Evolutionary conservation across 2,329 filamentous ascomycete genomes (phyloP).

Genomic region (Elsinoe perseae): DNA sequence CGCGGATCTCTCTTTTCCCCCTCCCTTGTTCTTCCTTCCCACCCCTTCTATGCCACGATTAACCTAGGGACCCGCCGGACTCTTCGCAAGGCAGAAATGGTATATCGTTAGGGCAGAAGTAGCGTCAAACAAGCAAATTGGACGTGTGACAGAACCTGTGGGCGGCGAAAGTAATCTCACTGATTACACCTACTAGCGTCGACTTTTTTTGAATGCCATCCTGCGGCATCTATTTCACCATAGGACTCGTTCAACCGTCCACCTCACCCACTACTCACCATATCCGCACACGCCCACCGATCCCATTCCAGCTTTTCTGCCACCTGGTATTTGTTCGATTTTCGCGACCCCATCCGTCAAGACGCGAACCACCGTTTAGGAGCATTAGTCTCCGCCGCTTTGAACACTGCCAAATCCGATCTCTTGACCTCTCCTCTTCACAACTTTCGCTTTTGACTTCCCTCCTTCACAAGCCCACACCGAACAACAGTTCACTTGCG

Average conservation of each 20-base stretch:
- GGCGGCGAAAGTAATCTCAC: background rate
- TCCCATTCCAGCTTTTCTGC: constrained; percentile 6
- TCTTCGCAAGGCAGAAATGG: constrained; percentile 1
- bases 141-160: constrained; percentile 11
- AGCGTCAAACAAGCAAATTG: constrained; percentile 15
- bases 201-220: background rate
- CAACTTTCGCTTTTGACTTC: background rate
- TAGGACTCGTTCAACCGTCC: constrained; percentile 7
- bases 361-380: constrained; percentile 8
- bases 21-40: background rate
- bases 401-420: constrained; percentile 1
- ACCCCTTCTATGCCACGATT: background rate
- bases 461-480: constrained; percentile 8
- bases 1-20: background rate
- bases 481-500: background rate
- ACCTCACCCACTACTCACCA: background rate
- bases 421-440: background rate
- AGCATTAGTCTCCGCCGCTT: constrained; percentile 9
- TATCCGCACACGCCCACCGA: background rate
- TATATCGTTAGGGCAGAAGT: constrained; percentile 9
- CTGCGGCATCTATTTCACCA: constrained; percentile 7
- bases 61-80: constrained; percentile 8
- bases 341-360: background rate
- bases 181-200: background rate
- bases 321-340: background rate